A percentile compares a stretch with the other conserved stretches of the same genome.
These are phyloP conservation scores for Annona cherimola DNA, from an alignment of 164 flowering plant genomes.

Conservation along the genomic window DNA sequence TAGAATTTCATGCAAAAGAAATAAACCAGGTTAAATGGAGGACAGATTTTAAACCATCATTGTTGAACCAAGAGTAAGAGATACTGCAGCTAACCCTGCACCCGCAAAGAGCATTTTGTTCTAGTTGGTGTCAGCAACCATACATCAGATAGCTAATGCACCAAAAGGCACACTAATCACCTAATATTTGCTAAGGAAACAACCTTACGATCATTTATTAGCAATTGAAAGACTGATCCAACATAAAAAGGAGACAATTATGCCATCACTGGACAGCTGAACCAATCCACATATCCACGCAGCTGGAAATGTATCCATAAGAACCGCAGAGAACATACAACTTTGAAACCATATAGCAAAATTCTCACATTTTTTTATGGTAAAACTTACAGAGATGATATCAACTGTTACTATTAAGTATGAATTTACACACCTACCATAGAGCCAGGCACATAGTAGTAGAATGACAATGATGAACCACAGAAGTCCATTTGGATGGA, in stretches of 20 bases:
- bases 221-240: not conserved
- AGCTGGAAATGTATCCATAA: not conserved
- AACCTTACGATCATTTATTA: not conserved
- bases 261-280: not conserved
- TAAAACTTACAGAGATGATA: not conserved
- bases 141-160: not conserved
- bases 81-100: not conserved
- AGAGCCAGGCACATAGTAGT: not conserved
- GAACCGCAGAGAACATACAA: not conserved
- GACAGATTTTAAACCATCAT: not conserved
- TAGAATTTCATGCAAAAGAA: not conserved
- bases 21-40: not conserved
- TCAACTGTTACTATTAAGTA: conserved; percentile 1
- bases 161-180: not conserved
- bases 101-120: not conserved
- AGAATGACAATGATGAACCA: not conserved
- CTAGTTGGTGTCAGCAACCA: not conserved
- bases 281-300: not conserved
- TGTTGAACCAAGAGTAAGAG: not conserved
- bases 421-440: not conserved
- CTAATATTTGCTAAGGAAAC: not conserved
- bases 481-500: not conserved
- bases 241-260: not conserved
- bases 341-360: not conserved
- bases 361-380: no score